Evolutionary conservation across 495 filamentous ascomycete species (phyloP), one percentile per base, ranked within the genome.

Genomic region (Penicillium turbatum): DNA sequence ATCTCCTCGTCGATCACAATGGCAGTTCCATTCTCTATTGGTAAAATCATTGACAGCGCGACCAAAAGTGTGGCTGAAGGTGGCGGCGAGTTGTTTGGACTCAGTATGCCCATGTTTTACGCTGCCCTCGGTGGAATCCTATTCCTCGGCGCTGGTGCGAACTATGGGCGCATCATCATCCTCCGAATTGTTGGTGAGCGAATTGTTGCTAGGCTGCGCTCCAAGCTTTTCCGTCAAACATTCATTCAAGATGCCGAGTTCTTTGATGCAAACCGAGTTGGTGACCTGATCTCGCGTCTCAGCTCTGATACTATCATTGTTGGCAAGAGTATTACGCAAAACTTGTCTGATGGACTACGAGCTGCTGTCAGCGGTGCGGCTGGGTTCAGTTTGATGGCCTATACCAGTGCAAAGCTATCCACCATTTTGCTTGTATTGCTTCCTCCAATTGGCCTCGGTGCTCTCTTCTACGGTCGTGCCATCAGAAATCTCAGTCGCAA

Each of bases 291-390:
- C 61, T 97, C 92, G 42, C 84, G 93, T 12, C 84, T 98, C 17
- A 89, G 91, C 61, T 96, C 91, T 8, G 93, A 98, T 65, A 97
- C 93, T 1, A 87, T 97, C 58, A 92, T 98, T 57, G 92, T 97
- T 30, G 93, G 92, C 58, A 98, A 98, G 73, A 95, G 89, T 69
- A 95, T 98, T 60, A 97, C 95, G 9, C 93, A 97, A 60, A 98
- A 98, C 64, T 73, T 98, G 38, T 96, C 92, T 2, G 93, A 98
- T 72, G 93, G 93, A 11, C 75, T 97, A 27, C 84, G 93, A 27
- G 84, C 93, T 4, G 72, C 89, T 44, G 90, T 98, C 42, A 95
- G 89, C 63, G 92, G 93, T 53, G 79, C 79, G 1, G 92, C 92
- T 54, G 95, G 95, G 2, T 85, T 98, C 58, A 81, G 82, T 35